phyloP scores from a whole-genome alignment of 2,329 filamentous ascomycete species.

The Neurospora sp. region DNA sequence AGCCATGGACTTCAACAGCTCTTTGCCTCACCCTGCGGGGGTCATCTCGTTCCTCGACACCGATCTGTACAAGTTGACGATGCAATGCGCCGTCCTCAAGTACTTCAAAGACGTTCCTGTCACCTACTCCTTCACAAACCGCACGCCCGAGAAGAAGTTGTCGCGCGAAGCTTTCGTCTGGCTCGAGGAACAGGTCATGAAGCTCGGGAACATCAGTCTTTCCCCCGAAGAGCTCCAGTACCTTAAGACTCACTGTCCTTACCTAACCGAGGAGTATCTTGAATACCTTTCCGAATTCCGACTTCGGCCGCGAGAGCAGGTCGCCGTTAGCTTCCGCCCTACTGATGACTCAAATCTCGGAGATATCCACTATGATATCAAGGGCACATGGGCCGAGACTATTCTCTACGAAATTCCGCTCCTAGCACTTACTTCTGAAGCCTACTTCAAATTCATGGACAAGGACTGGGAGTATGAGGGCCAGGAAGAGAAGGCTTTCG shows the following conservation, averaged over 20 bases:
- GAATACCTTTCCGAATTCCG: constrained; percentile 73
- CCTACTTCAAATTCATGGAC: constrained; percentile 96
- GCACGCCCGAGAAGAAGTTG: constrained; percentile 87
- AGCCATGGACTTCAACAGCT: constrained; percentile 56
- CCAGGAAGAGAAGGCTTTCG: constrained; percentile 75
- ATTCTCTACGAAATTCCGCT: constrained; percentile 97
- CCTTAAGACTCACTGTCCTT: constrained; percentile 68
- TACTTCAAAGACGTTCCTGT: constrained; percentile 79
- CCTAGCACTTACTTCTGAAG: constrained; percentile 83
- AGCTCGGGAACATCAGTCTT: constrained; percentile 73
- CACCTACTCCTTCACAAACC: constrained; percentile 90
- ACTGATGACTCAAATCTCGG: constrained; percentile 59
- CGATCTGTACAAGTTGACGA: constrained; percentile 90
- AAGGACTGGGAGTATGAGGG: constrained; percentile 82
- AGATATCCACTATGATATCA: constrained; percentile 65
- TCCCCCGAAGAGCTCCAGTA: constrained; percentile 72
- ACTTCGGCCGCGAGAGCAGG: constrained; percentile 71
- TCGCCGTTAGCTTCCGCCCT: constrained; percentile 58
- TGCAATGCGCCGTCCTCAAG: constrained; percentile 94
- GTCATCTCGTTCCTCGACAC: constrained; percentile 78
- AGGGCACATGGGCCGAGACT: constrained; percentile 84
- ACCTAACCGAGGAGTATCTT: constrained; percentile 70
- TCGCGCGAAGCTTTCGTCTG: constrained; percentile 75
- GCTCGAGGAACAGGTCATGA: constrained; percentile 74
- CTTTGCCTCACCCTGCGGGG: constrained; percentile 60